Conservation (phyloP, 2,329 filamentous ascomycete species). For the Stachybotrys chartarum region DNA sequence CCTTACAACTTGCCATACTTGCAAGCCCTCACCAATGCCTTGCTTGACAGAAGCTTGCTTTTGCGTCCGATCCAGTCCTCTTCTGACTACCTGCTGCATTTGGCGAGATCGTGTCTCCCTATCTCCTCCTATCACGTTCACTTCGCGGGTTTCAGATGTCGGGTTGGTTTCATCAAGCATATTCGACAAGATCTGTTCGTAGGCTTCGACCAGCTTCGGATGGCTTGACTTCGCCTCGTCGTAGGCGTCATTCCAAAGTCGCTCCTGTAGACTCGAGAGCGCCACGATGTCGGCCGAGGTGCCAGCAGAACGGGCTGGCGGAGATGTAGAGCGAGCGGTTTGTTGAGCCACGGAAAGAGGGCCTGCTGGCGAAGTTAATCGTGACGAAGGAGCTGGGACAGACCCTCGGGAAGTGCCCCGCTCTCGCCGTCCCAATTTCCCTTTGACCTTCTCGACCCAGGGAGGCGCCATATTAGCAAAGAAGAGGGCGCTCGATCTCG, state of each 20-base stretch:
- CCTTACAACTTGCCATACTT: neutral
- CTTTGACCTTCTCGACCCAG: neutral
- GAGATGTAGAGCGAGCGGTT: neutral
- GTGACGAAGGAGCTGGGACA: neutral
- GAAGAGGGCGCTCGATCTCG: no score
- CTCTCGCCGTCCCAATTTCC: neutral
- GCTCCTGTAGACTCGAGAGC: slow-evolving; percentile 2
- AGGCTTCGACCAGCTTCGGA: slow-evolving; percentile 8
- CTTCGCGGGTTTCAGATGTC: neutral
- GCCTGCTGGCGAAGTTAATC: neutral
- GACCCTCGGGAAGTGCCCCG: neutral
- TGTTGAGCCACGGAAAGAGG: neutral
- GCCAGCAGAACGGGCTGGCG: neutral
- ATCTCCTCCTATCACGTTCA: slow-evolving; percentile 1
- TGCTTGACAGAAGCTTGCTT: slow-evolving; percentile 1
- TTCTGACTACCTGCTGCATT: slow-evolving; percentile 5
- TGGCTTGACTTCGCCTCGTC: slow-evolving; percentile 8
- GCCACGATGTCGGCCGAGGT: neutral
- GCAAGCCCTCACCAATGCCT: neutral
- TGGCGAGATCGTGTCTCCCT: neutral
- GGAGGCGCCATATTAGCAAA: neutral
- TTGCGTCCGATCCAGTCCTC: slow-evolving; percentile 3
- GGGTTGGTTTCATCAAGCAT: slow-evolving; percentile 3
- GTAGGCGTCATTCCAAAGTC: slow-evolving; percentile 14
- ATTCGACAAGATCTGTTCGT: slow-evolving; percentile 11